Evolutionary conservation across 352 stramenopile species (phyloP), one percentile per base, ranked within the genome.

Genomic region (Phytophthora palmivora): DNA sequence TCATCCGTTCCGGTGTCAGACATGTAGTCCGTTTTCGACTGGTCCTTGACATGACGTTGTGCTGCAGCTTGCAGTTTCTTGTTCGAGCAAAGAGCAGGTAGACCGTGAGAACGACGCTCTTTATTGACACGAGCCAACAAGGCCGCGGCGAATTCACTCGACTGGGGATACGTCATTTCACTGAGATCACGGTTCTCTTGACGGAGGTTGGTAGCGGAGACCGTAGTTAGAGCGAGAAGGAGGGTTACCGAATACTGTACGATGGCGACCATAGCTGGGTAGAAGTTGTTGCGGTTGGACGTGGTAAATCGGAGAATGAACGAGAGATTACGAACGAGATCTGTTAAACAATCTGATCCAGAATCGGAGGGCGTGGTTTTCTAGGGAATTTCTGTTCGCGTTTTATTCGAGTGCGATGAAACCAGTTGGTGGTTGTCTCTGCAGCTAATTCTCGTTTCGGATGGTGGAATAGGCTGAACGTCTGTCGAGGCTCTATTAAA

Each of bases 61-160:
- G 68, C 63, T 6, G 68, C 42, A 10, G 38, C 42, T 37, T 67
- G 52, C 8, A 67, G 39, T 28, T 74, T 80, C 22, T 50, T 58
- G 54, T 76, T 86, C 14, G 42, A 51, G 45, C 76, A 82, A 3
- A 82, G 45, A 4, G 64, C 22, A 4, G 41, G 12, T 4, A 82
- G 48, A 11, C 66, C 68, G 7, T 67, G 16, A n/a, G 74, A 67
- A 22, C 58, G 51, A 10, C 76, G 76, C 57, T 82, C 70, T 11
- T 52, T 57, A 46, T 84, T 87, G 32, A 82, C 69, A 1, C 72
- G 71, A 6, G 33, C 58, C 14, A 84, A 48, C 54, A 86, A 44
- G 9, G 34, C 37, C 15, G 39, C 14, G 18, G 37, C 9, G n/a
- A 52, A 48, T 11, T 67, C 46, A 24, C 21, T 54, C 0, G 18